phyloP scores from a whole-genome alignment of 176 grass and related monocot species.

The Carex parvula region DNA sequence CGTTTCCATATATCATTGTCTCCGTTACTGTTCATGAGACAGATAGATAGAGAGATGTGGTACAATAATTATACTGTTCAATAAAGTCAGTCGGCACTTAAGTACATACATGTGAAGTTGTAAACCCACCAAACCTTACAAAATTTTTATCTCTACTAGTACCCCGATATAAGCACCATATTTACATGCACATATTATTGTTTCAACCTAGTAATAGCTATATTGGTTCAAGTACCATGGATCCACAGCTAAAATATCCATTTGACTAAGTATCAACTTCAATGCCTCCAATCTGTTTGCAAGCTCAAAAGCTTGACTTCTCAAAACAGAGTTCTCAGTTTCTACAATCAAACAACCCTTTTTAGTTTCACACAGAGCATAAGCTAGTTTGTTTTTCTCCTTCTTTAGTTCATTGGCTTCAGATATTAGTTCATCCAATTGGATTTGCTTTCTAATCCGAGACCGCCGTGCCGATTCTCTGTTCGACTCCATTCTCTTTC shows the following conservation, averaged over 20 bases:
- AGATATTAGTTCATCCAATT: slow-evolving; percentile 42
- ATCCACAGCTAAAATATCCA: background rate
- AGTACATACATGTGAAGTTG: background rate
- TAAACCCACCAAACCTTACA: no score
- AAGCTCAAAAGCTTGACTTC: slow-evolving; percentile 43
- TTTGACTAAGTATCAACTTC: slow-evolving; percentile 12
- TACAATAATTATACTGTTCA: background rate
- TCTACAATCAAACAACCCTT: slow-evolving; percentile 30
- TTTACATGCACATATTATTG: background rate
- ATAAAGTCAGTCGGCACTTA: background rate
- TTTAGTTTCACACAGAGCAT: slow-evolving; percentile 17
- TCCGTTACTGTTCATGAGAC: background rate
- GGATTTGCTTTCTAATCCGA: slow-evolving; percentile 51
- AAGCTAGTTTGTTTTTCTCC: slow-evolving; percentile 38
- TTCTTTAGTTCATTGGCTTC: slow-evolving; percentile 36
- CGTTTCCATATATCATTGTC: background rate
- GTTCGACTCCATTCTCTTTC: slow-evolving; percentile 80
- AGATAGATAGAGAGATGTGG: background rate
- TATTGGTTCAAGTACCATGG: slow-evolving; percentile 10
- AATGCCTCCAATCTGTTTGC: slow-evolving; percentile 33
- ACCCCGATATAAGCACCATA: background rate
- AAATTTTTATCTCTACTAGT: no score
- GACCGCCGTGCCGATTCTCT: slow-evolving; percentile 69
- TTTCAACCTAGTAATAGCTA: background rate
- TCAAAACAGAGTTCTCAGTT: slow-evolving; percentile 56